phyloP scores from a whole-genome alignment of 768 basidiomycete genomes.

The Sistotremastrum suecicum region DNA sequence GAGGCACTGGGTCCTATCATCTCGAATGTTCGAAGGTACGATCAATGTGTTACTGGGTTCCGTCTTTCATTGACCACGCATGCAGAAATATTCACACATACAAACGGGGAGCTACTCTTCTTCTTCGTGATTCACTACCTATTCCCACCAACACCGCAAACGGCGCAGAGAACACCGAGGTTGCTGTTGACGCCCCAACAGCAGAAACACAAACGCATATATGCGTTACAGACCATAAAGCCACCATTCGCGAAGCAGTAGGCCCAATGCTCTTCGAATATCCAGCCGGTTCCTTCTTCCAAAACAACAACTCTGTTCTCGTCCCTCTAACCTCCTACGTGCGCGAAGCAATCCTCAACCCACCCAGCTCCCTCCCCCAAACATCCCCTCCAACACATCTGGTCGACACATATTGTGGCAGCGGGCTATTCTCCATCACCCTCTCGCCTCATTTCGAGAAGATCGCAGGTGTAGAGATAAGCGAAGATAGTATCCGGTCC shows the following conservation, averaged over 20 bases:
- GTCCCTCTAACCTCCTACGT: slow-evolving; percentile 77
- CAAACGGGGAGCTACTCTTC: slow-evolving; percentile 78
- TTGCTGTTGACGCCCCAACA: slow-evolving; percentile 22
- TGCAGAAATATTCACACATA: slow-evolving; percentile 64
- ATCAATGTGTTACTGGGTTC: slow-evolving; percentile 2
- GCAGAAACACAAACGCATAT: slow-evolving; percentile 42
- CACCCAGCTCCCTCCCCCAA: slow-evolving; percentile 12
- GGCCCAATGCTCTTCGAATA: slow-evolving; percentile 76
- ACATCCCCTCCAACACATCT: slow-evolving; percentile 53
- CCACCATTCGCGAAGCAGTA: slow-evolving; percentile 70
- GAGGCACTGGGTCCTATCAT: slow-evolving; percentile 38
- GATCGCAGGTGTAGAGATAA: slow-evolving; percentile 86
- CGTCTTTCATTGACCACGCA: not conserved
- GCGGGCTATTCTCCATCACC: slow-evolving; percentile 76
- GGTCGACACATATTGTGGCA: slow-evolving; percentile 90
- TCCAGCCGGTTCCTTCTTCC: slow-evolving; percentile 85
- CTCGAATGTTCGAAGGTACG: not conserved
- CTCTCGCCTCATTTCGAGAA: slow-evolving; percentile 59
- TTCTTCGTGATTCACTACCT: slow-evolving; percentile 71
- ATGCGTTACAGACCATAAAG: slow-evolving; percentile 75
- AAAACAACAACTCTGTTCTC: slow-evolving; percentile 93
- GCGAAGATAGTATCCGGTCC: slow-evolving; percentile 50
- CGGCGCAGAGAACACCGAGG: slow-evolving; percentile 7
- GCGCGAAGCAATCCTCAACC: slow-evolving; percentile 46
- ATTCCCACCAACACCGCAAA: slow-evolving; percentile 11